Conservation (phyloP, 805 yeast species). For the Starmerella bacillaris region DNA sequence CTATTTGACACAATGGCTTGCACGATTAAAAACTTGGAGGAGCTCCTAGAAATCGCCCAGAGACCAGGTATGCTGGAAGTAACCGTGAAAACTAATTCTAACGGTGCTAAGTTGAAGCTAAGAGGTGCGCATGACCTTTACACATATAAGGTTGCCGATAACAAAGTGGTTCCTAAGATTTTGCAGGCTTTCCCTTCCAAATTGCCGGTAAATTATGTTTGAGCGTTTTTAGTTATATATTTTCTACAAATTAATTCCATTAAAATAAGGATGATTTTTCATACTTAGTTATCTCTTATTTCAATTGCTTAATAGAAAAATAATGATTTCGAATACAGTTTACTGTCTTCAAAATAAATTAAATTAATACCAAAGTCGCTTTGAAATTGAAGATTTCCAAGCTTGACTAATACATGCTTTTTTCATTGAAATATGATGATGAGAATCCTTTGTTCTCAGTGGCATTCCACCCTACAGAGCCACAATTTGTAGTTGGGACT, state of each 20-base stretch:
- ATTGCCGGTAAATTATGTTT: slow-evolving; percentile 18
- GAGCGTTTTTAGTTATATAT: no score
- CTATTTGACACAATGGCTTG: slow-evolving; percentile 15
- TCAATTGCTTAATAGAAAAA: background rate
- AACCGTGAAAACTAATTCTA: slow-evolving; percentile 83
- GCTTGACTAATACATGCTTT: slow-evolving; percentile 9
- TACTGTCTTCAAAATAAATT: slow-evolving; percentile 1
- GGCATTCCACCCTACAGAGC: slow-evolving; percentile 60
- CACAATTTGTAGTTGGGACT: slow-evolving; percentile 50
- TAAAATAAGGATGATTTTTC: no score
- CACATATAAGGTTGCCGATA: slow-evolving; percentile 89
- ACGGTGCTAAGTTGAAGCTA: slow-evolving; percentile 95
- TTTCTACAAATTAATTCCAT: no score
- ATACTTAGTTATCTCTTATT: background rate
- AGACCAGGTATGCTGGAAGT: slow-evolving; percentile 86
- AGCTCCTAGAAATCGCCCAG: slow-evolving; percentile 73
- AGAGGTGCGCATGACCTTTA: slow-evolving; percentile 89
- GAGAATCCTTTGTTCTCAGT: slow-evolving; percentile 40
- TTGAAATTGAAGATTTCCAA: background rate
- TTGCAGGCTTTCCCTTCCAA: slow-evolving; percentile 91
- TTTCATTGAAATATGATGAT: slow-evolving; percentile 19
- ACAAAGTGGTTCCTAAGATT: slow-evolving; percentile 93
- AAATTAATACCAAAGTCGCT: no score
- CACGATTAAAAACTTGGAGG: slow-evolving; percentile 91
- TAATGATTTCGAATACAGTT: background rate